Percentiles rank a stretch among this genome's conserved stretches.
phyloP scores from a whole-genome alignment of 2,329 filamentous ascomycete genomes.

The Stachybotrys echinatus region DNA sequence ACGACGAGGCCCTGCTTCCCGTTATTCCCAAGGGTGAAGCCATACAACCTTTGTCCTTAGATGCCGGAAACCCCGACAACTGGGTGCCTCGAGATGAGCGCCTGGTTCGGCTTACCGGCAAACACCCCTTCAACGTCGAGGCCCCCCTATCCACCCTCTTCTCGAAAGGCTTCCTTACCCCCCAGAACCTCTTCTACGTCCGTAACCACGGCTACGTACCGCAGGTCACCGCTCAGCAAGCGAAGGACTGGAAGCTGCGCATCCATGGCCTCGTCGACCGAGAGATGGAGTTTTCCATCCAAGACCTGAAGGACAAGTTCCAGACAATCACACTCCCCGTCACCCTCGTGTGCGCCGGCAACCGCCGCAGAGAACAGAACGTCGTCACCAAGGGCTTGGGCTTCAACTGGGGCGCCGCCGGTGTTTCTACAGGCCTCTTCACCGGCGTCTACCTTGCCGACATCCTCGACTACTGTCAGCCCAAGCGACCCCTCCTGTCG shows the following conservation, averaged over 20 bases:
- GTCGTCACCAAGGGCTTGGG: constrained; percentile 85
- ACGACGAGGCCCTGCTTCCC: background rate
- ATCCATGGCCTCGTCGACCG: constrained; percentile 80
- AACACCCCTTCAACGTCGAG: constrained; percentile 90
- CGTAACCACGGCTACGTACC: constrained; percentile 86
- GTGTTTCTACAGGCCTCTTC: constrained; percentile 81
- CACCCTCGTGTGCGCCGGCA: constrained; percentile 87
- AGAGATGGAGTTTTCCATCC: constrained; percentile 66
- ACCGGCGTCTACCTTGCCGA: constrained; percentile 76
- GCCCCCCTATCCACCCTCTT: constrained; percentile 74
- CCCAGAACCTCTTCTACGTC: constrained; percentile 85
- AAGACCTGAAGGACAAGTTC: constrained; percentile 67
- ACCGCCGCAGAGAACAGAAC: constrained; percentile 90
- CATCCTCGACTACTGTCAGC: constrained; percentile 62
- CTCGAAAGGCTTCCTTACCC: constrained; percentile 78
- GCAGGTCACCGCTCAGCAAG: constrained; percentile 63
- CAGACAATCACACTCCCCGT: constrained; percentile 81
- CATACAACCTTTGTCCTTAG: constrained; percentile 22
- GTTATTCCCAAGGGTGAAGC: background rate
- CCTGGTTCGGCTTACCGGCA: constrained; percentile 79
- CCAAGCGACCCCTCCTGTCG: constrained; percentile 43
- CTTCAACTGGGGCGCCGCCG: constrained; percentile 89
- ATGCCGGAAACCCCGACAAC: constrained; percentile 76
- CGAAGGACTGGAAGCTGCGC: constrained; percentile 74
- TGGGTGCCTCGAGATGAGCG: constrained; percentile 77